Percentiles rank a stretch among this genome's conserved stretches.
phyloP scores from a whole-genome alignment of 768 basidiomycete genomes.

The Pulveroboletus ravenelii region DNA sequence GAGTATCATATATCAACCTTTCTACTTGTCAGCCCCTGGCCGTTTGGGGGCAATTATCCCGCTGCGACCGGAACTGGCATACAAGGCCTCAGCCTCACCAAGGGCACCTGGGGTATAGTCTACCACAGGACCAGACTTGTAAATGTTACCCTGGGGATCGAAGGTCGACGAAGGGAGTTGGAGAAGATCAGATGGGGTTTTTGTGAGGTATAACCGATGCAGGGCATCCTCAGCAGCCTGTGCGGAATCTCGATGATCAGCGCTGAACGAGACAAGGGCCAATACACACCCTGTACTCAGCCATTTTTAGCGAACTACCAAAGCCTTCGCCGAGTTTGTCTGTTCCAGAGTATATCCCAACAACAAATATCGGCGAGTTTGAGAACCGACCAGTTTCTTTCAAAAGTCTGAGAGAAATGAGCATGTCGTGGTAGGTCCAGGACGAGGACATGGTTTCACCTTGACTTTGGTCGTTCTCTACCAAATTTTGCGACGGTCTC shows the following conservation, averaged over 20 bases:
- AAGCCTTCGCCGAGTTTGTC: conserved; percentile 93
- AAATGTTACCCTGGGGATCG: conserved; percentile 53
- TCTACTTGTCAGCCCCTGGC: conserved; percentile 18
- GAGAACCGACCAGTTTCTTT: conserved; percentile 92
- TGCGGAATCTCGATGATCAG: background rate
- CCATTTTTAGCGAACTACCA: conserved; percentile 90
- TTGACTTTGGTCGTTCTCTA: conserved; percentile 61
- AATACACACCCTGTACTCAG: conserved; percentile 74
- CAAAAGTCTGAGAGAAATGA: conserved; percentile 52
- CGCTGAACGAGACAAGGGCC: background rate
- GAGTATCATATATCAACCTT: conserved; percentile 26
- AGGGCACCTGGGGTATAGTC: conserved; percentile 52
- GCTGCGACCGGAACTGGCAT: conserved; percentile 65
- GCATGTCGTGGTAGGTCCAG: background rate
- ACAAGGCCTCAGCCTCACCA: conserved; percentile 60
- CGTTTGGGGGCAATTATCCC: conserved; percentile 31
- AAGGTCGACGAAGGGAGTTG: conserved; percentile 76
- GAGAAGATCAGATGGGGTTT: conserved; percentile 61
- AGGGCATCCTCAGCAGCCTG: conserved; percentile 86
- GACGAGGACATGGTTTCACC: conserved; percentile 37
- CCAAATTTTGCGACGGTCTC: conserved; percentile 69
- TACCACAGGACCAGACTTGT: conserved; percentile 41
- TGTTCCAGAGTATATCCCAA: conserved; percentile 83
- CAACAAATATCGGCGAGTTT: conserved; percentile 89
- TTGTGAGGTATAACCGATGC: conserved; percentile 77